These are phyloP conservation scores for Pichia occidentalis DNA, from an alignment of 805 yeast genomes.

Conservation along the genomic window DNA sequence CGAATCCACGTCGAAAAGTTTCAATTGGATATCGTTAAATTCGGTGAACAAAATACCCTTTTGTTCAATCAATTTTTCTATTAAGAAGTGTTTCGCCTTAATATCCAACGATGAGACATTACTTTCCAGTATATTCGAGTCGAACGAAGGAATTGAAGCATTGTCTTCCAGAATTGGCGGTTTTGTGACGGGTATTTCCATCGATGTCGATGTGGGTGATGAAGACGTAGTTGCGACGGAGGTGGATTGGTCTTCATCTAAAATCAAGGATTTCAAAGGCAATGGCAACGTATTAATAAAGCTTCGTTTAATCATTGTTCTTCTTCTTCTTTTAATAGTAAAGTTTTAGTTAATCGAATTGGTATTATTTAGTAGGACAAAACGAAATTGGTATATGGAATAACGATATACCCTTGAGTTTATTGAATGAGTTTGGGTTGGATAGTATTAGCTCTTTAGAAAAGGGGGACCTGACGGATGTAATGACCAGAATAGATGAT, in stretches of 20 bases:
- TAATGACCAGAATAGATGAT: too few relatives aligned
- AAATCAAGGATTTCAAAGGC: conserved; percentile 13
- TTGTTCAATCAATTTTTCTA: conserved; percentile 17
- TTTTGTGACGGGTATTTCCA: background rate
- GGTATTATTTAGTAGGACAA: too few relatives aligned
- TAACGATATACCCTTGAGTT: too few relatives aligned
- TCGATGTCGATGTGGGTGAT: background rate
- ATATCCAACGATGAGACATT: conserved; percentile 3
- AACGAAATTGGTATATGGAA: too few relatives aligned
- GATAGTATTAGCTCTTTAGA: too few relatives aligned
- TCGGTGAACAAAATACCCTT: conserved; percentile 26
- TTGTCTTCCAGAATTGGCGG: background rate
- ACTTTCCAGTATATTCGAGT: conserved; percentile 4
- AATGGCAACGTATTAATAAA: conserved; percentile 17
- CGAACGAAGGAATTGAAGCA: conserved; percentile 7
- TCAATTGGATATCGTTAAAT: conserved; percentile 22
- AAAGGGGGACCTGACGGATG: too few relatives aligned
- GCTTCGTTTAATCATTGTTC: conserved; percentile 19
- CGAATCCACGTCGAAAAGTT: conserved; percentile 26
- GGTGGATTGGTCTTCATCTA: conserved; percentile 4
- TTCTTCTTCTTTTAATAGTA: too few relatives aligned
- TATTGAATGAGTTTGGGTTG: too few relatives aligned
- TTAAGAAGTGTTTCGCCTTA: conserved; percentile 11
- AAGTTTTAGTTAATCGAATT: too few relatives aligned
- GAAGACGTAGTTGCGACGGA: background rate